Percentiles rank a stretch among this genome's conserved stretches.
Evolutionary conservation across 345 rosid genomes (phyloP).

Genomic region (Psidium guajava): DNA sequence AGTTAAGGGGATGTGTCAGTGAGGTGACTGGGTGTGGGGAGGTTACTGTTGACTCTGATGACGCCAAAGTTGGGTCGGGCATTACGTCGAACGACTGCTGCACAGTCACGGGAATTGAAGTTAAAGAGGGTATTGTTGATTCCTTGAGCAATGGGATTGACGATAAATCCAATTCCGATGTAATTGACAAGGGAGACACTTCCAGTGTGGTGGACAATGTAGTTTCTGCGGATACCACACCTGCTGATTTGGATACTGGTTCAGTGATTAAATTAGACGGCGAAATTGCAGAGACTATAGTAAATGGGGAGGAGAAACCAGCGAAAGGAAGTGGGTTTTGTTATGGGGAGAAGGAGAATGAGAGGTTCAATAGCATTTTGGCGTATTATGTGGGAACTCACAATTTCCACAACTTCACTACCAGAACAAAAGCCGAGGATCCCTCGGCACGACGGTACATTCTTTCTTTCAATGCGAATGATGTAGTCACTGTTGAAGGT

Average conservation of each 20-base stretch:
- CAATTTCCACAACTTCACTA: conserved; percentile 92
- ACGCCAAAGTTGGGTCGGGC: conserved; percentile 9
- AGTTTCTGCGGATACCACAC: not conserved
- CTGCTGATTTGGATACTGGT: not conserved
- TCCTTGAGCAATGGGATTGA: not conserved
- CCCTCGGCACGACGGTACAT: conserved; percentile 72
- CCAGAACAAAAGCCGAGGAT: conserved; percentile 82
- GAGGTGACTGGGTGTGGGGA: not conserved
- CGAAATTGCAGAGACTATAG: conserved; percentile 8
- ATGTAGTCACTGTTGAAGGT: conserved; percentile 46
- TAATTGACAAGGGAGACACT: not conserved
- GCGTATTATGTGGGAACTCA: conserved; percentile 69
- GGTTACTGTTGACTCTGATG: not conserved
- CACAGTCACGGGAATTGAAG: not conserved
- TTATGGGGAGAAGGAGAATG: conserved; percentile 65
- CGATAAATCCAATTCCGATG: not conserved
- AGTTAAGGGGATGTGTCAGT: conserved; percentile 1
- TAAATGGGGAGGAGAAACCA: conserved; percentile 8
- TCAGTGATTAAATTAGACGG: not conserved
- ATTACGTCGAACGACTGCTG: conserved; percentile 17
- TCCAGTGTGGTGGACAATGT: not conserved
- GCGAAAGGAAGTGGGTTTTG: conserved; percentile 21
- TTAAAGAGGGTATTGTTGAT: not conserved
- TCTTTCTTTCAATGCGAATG: conserved; percentile 53
- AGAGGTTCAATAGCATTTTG: conserved; percentile 74